A percentile compares a stretch with the other conserved stretches of the same genome.
Conservation (phyloP, 2,329 filamentous ascomycete genomes). For the Triangularia setosa region DNA sequence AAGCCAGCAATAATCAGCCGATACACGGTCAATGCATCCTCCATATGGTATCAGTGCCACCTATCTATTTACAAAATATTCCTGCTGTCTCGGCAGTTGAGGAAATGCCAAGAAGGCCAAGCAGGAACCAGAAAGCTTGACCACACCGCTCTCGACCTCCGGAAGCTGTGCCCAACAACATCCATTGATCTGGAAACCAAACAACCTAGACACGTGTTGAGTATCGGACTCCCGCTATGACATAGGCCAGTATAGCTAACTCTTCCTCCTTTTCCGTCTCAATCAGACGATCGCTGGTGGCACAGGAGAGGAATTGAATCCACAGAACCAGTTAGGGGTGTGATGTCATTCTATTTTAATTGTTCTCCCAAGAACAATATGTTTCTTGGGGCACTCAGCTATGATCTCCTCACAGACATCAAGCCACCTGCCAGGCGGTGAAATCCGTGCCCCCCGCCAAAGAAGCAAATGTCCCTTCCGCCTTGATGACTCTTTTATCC, state of each 20-base stretch:
- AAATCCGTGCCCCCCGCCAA: no score
- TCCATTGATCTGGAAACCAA: background rate
- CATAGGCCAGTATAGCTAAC: background rate
- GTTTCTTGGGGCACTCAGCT: no score
- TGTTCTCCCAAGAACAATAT: no score
- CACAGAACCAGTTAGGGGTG: no score
- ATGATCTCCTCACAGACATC: no score
- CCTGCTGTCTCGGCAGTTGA: background rate
- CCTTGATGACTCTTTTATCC: no score
- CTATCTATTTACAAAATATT: background rate
- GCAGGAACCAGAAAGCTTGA: background rate
- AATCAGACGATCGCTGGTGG: no score
- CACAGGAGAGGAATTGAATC: no score
- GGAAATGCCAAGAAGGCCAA: background rate
- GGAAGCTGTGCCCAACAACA: background rate
- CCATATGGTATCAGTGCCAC: background rate
- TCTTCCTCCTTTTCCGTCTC: no score
- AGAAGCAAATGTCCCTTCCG: no score
- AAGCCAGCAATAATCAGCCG: background rate
- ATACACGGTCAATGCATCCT: background rate
- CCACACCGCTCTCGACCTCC: background rate
- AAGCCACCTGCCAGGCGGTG: no score
- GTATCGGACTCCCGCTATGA: background rate
- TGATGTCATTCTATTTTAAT: no score
- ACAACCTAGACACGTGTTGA: background rate